These are phyloP conservation scores for Solanum sitiens DNA, from an alignment of 257 asterid genomes.

Conservation along the genomic window DNA sequence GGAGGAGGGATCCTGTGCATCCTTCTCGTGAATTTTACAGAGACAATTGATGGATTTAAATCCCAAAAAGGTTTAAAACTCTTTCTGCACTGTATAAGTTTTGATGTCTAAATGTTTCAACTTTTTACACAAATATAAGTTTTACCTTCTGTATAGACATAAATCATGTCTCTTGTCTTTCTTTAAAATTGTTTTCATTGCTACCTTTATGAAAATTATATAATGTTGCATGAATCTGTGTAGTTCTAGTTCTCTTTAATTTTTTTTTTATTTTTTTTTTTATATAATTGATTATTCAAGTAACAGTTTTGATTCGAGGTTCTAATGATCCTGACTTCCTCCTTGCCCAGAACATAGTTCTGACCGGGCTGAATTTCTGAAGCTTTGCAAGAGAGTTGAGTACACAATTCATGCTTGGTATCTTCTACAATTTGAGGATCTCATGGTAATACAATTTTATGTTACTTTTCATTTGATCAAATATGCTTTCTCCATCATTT, in stretches of 20 bases:
- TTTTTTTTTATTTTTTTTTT: neutral
- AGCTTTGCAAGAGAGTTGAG: conserved; percentile 95
- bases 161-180: neutral
- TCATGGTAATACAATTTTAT: conserved; percentile 47
- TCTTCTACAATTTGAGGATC: conserved; percentile 93
- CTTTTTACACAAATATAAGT: neutral
- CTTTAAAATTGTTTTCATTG: neutral
- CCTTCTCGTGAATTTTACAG: neutral
- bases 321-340: neutral
- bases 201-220: neutral
- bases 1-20: neutral
- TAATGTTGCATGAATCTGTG: neutral
- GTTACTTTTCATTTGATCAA: neutral
- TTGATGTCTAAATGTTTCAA: neutral
- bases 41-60: neutral
- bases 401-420: conserved; percentile 98
- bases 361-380: conserved; percentile 86
- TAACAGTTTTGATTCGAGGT: neutral
- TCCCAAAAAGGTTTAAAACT: neutral
- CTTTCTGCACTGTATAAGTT: neutral
- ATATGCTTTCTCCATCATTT: neutral
- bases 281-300: neutral
- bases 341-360: conserved; percentile 58
- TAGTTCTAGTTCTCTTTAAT: neutral
- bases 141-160: neutral